phyloP scores from a whole-genome alignment of 108 stramenopile species.

The Fragilariopsis cylindrus region DNA sequence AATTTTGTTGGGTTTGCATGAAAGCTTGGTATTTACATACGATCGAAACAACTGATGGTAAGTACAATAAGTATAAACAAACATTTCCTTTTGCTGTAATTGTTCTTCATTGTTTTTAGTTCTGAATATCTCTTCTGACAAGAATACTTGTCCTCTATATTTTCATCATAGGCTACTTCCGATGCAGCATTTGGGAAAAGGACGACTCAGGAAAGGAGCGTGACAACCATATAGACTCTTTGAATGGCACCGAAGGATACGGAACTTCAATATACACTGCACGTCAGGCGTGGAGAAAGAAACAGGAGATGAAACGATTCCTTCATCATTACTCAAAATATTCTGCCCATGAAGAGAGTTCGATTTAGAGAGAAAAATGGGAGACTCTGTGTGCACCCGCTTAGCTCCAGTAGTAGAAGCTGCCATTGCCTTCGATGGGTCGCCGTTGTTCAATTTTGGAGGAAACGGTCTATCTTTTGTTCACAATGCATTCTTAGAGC shows the following conservation, averaged over 20 bases:
- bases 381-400: conserved; percentile 40
- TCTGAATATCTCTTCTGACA: too few relatives aligned
- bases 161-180: too few relatives aligned
- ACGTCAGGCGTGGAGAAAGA: conserved; percentile 29
- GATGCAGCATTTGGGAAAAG: conserved; percentile 62
- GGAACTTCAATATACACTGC: conserved; percentile 51
- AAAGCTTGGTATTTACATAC: conserved; percentile 62
- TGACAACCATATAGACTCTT: neutral
- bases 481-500: conserved; percentile 56
- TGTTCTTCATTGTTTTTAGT: too few relatives aligned
- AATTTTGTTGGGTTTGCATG: conserved; percentile 80
- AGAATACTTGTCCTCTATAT: too few relatives aligned
- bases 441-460: conserved; percentile 45
- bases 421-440: conserved; percentile 46
- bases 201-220: conserved; percentile 17
- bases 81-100: too few relatives aligned
- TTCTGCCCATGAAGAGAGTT: conserved; percentile 53
- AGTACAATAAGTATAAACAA: too few relatives aligned
- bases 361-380: conserved; percentile 54
- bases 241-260: conserved; percentile 38
- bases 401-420: conserved; percentile 51
- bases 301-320: conserved; percentile 52
- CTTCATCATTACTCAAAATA: conserved; percentile 56
- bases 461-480: conserved; percentile 55
- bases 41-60: conserved; percentile 46